phyloP scores from a whole-genome alignment of 352 stramenopile species.

The Pythium insidiosum region DNA sequence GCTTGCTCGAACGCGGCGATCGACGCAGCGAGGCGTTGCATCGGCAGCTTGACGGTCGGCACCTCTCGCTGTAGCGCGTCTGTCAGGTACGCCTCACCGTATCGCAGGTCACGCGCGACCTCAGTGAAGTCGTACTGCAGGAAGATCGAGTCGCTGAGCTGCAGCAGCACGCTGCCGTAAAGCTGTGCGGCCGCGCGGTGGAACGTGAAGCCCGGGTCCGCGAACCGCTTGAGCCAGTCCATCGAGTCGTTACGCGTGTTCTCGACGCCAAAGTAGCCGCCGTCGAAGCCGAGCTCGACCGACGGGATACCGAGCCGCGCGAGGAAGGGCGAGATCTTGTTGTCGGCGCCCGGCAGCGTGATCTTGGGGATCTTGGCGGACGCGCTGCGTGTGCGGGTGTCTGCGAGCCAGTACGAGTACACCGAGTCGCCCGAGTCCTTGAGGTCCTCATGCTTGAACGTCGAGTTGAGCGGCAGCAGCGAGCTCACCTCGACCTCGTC shows the following conservation, averaged over 20 bases:
- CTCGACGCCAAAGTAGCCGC: constrained; percentile 56
- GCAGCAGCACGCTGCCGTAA: constrained; percentile 70
- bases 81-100: constrained; percentile 46
- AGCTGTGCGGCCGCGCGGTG: constrained; percentile 69
- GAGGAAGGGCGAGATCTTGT: constrained; percentile 65
- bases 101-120: constrained; percentile 56
- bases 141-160: constrained; percentile 75
- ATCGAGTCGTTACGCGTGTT: constrained; percentile 48
- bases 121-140: constrained; percentile 83
- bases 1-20: constrained; percentile 57
- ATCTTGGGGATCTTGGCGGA: constrained; percentile 45
- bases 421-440: constrained; percentile 48
- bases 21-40: constrained; percentile 44
- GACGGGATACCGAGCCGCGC: constrained; percentile 64
- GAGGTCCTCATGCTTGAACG: constrained; percentile 57
- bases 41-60: constrained; percentile 19
- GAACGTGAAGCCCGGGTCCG: constrained; percentile 62
- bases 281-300: constrained; percentile 66
- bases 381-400: constrained; percentile 27
- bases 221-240: constrained; percentile 74
- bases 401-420: constrained; percentile 60
- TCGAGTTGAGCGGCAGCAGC: constrained; percentile 56
- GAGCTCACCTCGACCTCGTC: constrained; percentile 18
- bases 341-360: constrained; percentile 31
- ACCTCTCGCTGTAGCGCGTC: constrained; percentile 21